Percentiles rank a stretch among this genome's conserved stretches.
These are phyloP conservation scores for Ailanthus altissimus DNA, from an alignment of 345 rosid species.

Conservation along the genomic window DNA sequence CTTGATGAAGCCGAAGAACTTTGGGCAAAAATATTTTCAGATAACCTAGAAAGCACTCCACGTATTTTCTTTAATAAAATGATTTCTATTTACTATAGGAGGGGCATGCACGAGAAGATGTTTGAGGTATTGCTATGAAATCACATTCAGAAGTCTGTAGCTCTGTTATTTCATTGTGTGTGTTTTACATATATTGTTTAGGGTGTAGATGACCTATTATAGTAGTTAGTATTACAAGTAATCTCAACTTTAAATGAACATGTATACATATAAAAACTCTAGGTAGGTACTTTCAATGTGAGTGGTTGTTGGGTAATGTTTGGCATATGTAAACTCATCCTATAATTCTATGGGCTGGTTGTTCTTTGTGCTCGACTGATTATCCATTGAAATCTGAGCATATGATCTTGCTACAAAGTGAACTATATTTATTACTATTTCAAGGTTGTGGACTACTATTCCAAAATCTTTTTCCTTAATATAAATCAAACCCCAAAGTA, in stretches of 20 bases:
- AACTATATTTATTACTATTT: background rate
- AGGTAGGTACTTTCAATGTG: background rate
- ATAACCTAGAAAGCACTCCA: slow-evolving; percentile 69
- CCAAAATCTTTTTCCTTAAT: background rate
- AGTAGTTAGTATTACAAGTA: background rate
- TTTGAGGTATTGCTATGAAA: slow-evolving; percentile 58
- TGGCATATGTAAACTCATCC: background rate
- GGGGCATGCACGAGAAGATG: slow-evolving; percentile 80
- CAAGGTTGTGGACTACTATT: background rate
- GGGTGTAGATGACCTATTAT: background rate
- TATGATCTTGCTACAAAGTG: background rate
- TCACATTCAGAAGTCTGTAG: background rate
- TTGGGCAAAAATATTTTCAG: slow-evolving; percentile 72
- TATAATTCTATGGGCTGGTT: background rate
- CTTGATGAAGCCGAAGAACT: slow-evolving; percentile 90
- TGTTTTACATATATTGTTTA: background rate
- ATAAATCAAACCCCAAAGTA: background rate
- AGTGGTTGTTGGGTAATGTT: background rate
- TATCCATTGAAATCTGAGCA: background rate
- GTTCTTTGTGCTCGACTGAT: background rate
- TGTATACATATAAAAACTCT: background rate
- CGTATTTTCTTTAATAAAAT: slow-evolving; percentile 77
- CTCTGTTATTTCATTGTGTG: background rate
- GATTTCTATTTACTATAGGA: slow-evolving; percentile 66
- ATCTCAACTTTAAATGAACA: background rate